Evolutionary conservation across 805 yeast species (phyloP).

Genomic region (Pichia occidentalis): DNA sequence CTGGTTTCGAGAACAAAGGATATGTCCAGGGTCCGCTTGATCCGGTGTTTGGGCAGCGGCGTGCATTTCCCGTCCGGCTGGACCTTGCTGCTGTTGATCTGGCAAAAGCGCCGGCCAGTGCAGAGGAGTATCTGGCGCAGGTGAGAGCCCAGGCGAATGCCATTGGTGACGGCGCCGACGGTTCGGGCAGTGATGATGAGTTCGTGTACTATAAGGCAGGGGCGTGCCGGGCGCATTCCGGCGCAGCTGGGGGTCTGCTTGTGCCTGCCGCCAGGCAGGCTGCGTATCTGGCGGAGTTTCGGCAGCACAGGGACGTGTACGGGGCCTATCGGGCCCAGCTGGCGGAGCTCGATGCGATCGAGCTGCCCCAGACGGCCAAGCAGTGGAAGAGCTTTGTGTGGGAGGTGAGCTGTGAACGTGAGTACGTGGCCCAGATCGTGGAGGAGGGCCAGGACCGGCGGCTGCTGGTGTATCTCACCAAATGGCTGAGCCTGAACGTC

Average conservation of each 20-base stretch:
- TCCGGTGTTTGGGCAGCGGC: conserved; percentile 31
- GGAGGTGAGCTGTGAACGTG: conserved; percentile 29
- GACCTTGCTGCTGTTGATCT: conserved; percentile 17
- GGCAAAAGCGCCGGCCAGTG: conserved; percentile 19
- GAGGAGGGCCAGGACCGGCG: conserved; percentile 32
- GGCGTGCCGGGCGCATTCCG: too few species aligned
- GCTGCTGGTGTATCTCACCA: conserved; percentile 35
- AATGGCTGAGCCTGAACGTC: conserved; percentile 35
- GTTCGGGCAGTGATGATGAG: conserved; percentile 9
- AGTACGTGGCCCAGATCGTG: conserved; percentile 27
- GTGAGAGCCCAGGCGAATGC: conserved; percentile 27
- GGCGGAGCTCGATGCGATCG: conserved; percentile 26
- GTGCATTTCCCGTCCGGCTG: conserved; percentile 30
- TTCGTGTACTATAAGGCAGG: conserved; percentile 6
- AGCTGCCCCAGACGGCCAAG: conserved; percentile 32
- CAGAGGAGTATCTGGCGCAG: conserved; percentile 28
- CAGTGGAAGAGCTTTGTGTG: conserved; percentile 38
- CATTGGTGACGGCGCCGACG: not conserved
- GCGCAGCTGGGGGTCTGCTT: too few species aligned
- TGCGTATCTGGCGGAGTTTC: conserved; percentile 18
- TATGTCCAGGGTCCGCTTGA: conserved; percentile 31
- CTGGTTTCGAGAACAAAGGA: not conserved
- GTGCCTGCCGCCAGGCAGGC: too few species aligned
- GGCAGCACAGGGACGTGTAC: conserved; percentile 15
- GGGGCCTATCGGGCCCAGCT: conserved; percentile 16